Base-by-base conservation (phyloP, 768 basidiomycete species). In the Kwoniella dendrophila region DNA sequence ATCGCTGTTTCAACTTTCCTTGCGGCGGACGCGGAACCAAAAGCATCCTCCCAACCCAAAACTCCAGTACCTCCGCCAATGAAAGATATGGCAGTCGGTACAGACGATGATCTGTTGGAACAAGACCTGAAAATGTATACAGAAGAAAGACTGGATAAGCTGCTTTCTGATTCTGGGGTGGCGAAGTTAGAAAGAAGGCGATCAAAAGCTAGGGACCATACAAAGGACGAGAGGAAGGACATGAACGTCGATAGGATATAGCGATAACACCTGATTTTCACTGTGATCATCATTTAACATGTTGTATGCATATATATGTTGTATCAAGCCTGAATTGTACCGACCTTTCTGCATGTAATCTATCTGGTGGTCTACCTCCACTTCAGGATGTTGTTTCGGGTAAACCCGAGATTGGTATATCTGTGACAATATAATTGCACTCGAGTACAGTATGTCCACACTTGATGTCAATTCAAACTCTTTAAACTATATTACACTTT, bases 81-180 rank as follows among this genome's bases (percentile, higher is more conserved):
- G 72, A 64, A 65, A 20, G 74, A 76, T 52, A 68, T 71, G 63
- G 67, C 63, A n/a, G 67, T 68, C 2, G 68, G 70, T 11, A 68
- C 68, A n/a, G 74, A 76, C 26, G 74, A 76, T 22, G 71, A 69
- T 20, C 36, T 65, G 12, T 30, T 65, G 49, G 53, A 52, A 24
- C 66, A 67, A 44, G 67, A 66, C n/a, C 63, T 59, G 27, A 60
- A 41, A 48, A 63, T 60, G 12, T 49, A 65, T 22, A 64, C 64
- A 14, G 72, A 74, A 27, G 68, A 71, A 44, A 60, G 45, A 43
- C 36, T 74, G 44, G 72, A 74, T 36, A 71, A 68, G 63, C 38
- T 74, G 26, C 58, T 71, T 32, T 63, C 44, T 29, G 72, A 71
- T 20, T 62, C 54, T 5, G 71, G 68, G 20, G 60, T 70, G 40